Conservation (phyloP, 495 filamentous ascomycete species). For the Chaetomium cochliodes region DNA sequence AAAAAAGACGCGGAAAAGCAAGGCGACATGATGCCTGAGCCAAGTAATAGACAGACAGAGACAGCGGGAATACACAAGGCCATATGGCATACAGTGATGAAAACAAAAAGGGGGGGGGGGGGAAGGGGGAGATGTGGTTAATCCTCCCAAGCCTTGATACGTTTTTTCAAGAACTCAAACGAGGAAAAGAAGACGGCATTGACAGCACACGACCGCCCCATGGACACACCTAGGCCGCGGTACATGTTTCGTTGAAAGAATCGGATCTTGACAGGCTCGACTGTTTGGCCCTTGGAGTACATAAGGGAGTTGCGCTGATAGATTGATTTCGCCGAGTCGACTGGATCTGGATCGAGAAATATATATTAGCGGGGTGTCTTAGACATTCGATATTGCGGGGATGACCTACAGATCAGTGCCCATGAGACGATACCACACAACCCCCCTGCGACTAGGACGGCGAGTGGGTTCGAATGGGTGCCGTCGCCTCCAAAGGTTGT, state of each 20-base stretch:
- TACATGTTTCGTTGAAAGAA: constrained; percentile 76
- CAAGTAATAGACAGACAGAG: not conserved
- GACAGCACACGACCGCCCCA: constrained; percentile 68
- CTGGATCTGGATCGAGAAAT: constrained; percentile 52
- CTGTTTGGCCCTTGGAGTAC: constrained; percentile 57
- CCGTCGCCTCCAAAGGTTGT: constrained; percentile 66
- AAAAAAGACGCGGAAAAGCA: not conserved
- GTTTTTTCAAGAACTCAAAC: constrained; percentile 74
- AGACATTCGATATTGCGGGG: not conserved
- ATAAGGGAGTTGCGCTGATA: constrained; percentile 79
- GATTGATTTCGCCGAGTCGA: constrained; percentile 79
- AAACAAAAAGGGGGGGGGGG: no score
- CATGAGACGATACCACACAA: constrained; percentile 79
- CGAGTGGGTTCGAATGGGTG: constrained; percentile 67
- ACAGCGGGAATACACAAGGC: not conserved
- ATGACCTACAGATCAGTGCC: constrained; percentile 63
- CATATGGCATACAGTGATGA: not conserved
- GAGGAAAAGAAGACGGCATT: constrained; percentile 79
- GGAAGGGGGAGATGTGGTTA: not conserved
- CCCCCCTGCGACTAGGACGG: constrained; percentile 71
- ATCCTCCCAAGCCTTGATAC: constrained; percentile 59
- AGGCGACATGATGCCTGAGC: no score
- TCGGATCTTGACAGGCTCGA: constrained; percentile 62
- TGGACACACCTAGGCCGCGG: constrained; percentile 72
- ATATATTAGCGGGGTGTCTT: no score